Percentiles rank a stretch among this genome's conserved stretches.
Evolutionary conservation across 768 basidiomycete species (phyloP).

Genomic region (Lanmaoa rubissima): DNA sequence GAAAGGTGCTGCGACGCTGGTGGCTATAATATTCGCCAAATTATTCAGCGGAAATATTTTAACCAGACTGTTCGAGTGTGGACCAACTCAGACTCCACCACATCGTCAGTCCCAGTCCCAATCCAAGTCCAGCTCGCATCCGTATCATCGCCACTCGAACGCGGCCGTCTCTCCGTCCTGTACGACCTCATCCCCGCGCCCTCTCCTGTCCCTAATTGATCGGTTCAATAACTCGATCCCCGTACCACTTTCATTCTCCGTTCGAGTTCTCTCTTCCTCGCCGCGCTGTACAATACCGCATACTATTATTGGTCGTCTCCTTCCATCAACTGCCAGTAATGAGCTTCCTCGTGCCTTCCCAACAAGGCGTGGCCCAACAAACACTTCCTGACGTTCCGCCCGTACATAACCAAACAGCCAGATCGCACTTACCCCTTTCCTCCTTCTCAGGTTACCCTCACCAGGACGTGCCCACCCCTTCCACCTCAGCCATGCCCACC

Average conservation of each 20-base stretch:
- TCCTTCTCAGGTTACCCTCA: constrained; percentile 36
- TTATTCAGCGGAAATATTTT: constrained; percentile 31
- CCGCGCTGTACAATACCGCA: constrained; percentile 15
- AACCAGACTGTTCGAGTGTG: constrained; percentile 8
- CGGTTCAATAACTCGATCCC: constrained; percentile 17
- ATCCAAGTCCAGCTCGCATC: not conserved
- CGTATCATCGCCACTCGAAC: constrained; percentile 4
- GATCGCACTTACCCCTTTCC: constrained; percentile 39
- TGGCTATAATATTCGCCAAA: constrained; percentile 4
- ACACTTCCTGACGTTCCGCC: constrained; percentile 23
- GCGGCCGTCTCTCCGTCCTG: not conserved
- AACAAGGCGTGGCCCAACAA: constrained; percentile 34
- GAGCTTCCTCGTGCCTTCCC: constrained; percentile 36
- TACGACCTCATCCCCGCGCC: constrained; percentile 2
- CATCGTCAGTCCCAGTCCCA: not conserved
- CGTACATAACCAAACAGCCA: constrained; percentile 33
- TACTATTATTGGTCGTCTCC: constrained; percentile 22
- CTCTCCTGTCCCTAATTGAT: constrained; percentile 9
- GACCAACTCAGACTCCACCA: constrained; percentile 24
- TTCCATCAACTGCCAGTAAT: constrained; percentile 26
- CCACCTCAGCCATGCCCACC: constrained; percentile 28
- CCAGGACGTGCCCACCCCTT: constrained; percentile 30
- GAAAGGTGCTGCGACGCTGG: not conserved
- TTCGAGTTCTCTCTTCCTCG: constrained; percentile 6
- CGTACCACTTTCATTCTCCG: constrained; percentile 17